Base-by-base conservation (phyloP, 2,329 filamentous ascomycete species). In the Phyllosticta citriasiana region DNA sequence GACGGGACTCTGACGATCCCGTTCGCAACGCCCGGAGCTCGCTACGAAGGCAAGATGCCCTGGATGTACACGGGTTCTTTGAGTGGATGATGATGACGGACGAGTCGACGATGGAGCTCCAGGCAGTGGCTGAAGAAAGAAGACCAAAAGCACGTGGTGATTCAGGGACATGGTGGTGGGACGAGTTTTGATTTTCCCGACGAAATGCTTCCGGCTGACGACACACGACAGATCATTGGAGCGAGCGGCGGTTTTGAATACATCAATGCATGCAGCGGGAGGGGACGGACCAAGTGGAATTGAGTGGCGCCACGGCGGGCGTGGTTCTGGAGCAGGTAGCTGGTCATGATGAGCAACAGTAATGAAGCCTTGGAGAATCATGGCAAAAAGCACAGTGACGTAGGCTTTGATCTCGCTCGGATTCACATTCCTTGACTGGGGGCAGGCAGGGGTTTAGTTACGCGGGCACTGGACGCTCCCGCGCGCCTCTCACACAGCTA, bases 1-100 rank as follows among this genome's bases (percentile, higher is more conserved):
- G 70, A 78, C 30, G 77, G 74, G 9, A 73, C 72, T 7, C 72
- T 89, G 33, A 85, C 86, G 40, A 77, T 88, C 22, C 88, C 88
- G 0, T 87, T 90, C 77, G 69, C 78, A 67, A 73, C 79, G 64
- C 87, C 88, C 12, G 83, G 81, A 16, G 73, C 77, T 58, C 67
- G 66, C 60, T 85, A 85, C 68, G 74, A 69, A 14, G 74, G 65
- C 1, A 73, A 68, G 59, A 68, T 72, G 64, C 78, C 79, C 6
- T 81, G 79, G 79, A 30, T 30, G 6, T 77, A 76, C 62, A n/a
- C 33, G 26, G 40, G 10, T 51, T 53, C 51, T 26, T 55, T 22
- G 19, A 22, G 19, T 22, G 19, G 19, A 22, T 22, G 19, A 22
- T 2, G 19, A 22, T 22, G 19, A 22, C 57, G 52, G 51, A 55